Conservation (phyloP, 108 stramenopile genomes). For the Discostella stelligeroides region DNA sequence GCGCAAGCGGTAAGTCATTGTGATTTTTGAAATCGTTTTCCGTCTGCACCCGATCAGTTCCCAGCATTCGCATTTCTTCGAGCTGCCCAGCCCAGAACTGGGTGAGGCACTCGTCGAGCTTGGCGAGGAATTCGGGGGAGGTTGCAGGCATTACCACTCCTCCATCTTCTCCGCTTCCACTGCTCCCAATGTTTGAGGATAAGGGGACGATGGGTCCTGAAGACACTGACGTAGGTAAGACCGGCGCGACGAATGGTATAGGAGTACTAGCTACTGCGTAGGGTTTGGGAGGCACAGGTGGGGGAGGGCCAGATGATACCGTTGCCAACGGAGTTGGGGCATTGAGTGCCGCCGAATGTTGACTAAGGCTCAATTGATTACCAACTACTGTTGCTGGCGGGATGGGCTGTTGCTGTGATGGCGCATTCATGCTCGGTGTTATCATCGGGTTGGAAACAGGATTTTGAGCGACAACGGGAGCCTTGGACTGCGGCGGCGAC, state of each 20-base stretch:
- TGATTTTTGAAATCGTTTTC: constrained; percentile 92
- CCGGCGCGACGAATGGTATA: background rate
- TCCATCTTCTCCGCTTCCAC: constrained; percentile 17
- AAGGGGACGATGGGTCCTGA: background rate
- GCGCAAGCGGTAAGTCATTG: constrained; percentile 92
- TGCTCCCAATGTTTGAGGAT: background rate
- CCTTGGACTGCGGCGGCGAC: no score
- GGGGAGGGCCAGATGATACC: no score
- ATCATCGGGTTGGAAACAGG: no score
- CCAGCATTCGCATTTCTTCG: constrained; percentile 49
- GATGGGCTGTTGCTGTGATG: no score
- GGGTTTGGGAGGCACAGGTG: background rate
- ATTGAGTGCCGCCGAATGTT: no score
- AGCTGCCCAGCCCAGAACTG: constrained; percentile 79
- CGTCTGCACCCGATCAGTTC: constrained; percentile 51
- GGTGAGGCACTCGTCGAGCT: constrained; percentile 61
- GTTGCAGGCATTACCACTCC: constrained; percentile 59
- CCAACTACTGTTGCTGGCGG: no score
- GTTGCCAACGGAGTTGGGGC: no score
- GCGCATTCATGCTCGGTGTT: no score
- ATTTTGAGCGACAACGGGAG: no score
- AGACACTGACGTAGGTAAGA: background rate
- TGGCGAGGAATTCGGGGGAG: constrained; percentile 66
- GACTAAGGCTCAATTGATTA: no score
- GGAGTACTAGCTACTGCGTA: background rate